Evolutionary conservation across 139 green algal species (phyloP), one percentile per base, ranked within the genome.

Genomic region (Picochlorum sp.): DNA sequence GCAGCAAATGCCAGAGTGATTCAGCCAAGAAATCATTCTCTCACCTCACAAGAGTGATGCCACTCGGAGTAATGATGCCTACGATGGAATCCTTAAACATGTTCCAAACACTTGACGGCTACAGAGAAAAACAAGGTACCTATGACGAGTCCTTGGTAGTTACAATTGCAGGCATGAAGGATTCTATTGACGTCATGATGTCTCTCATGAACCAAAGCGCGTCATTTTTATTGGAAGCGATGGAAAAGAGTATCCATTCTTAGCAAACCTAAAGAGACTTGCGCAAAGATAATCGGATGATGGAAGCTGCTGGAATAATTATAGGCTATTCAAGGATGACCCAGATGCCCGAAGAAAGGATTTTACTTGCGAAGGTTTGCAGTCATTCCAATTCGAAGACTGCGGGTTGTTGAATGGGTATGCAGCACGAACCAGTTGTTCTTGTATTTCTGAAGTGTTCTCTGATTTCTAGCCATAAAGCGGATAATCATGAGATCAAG

Each of bases 261-360:
- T 98, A 49, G 93, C 86, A 64, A 98, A 78, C 93, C 93, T 18
- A 95, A 97, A 70, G 92, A 98, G 92, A 98, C 79, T 84, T 98
- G 63, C 83, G 92, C 52, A 97, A 97, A 78, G 92, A 98, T 77
- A 84, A 85, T 66, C 81, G 92, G 21, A 88, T 98, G 76, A 98
- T 98, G 92, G 92, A 98, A 75, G 83, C 95, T 38, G 81, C 81
- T 2, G 68, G 66, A 14, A 65, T 92, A 24, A 47, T 95, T 41
- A 95, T 71, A 47, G 69, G 14, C 71, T 87, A n/a, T 83, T 87
- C 51, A 62, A 61, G 10, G 58, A 56, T 4, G 63, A 92, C 9
- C 69, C 75, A 5, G 67, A 54, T 4, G 76, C 77, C 0, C 80
- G 89, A 16, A 74, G 86, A 21, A 79, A 92, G 24, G 74, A 79